Evolutionary conservation across 306 rosid species (phyloP).

Genomic region (Castanospermum australe): DNA sequence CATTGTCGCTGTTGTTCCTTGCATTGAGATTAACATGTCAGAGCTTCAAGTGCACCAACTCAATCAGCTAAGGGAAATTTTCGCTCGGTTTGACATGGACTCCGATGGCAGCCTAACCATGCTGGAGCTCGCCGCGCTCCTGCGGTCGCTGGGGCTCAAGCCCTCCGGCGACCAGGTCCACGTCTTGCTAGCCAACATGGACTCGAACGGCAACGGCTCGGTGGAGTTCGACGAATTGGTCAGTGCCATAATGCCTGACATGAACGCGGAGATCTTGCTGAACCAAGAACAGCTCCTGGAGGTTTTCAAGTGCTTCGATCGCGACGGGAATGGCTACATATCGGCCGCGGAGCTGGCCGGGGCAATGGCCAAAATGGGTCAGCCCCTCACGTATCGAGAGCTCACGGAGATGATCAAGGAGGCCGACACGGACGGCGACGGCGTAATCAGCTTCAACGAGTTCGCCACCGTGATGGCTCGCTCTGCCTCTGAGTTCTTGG

Average conservation of each 20-base stretch:
- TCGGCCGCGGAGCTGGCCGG: conserved; percentile 78
- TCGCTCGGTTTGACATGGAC: conserved; percentile 76
- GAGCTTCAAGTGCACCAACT: conserved; percentile 47
- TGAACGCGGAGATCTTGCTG: conserved; percentile 46
- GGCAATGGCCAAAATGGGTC: conserved; percentile 91
- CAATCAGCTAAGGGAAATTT: conserved; percentile 56
- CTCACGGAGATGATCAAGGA: conserved; percentile 83
- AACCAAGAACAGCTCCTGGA: conserved; percentile 62
- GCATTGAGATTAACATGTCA: conserved; percentile 36
- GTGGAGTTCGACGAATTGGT: conserved; percentile 89
- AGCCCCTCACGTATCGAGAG: conserved; percentile 68
- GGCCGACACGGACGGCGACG: conserved; percentile 81
- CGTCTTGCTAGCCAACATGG: conserved; percentile 53
- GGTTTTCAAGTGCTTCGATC: conserved; percentile 72
- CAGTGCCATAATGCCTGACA: conserved; percentile 54
- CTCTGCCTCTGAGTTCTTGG: conserved; percentile 66
- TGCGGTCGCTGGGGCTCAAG: conserved; percentile 71
- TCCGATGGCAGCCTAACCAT: conserved; percentile 84
- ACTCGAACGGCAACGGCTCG: conserved; percentile 67
- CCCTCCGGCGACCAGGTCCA: conserved; percentile 74
- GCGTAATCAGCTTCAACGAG: conserved; percentile 76
- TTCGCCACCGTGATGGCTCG: conserved; percentile 69
- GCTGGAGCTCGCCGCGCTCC: conserved; percentile 82
- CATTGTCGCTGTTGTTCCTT: background rate
- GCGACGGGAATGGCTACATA: conserved; percentile 74